A percentile compares a stretch with the other conserved stretches of the same genome.
phyloP scores from a whole-genome alignment of 2,329 filamentous ascomycete genomes.

The Fusarium dimerum region DNA sequence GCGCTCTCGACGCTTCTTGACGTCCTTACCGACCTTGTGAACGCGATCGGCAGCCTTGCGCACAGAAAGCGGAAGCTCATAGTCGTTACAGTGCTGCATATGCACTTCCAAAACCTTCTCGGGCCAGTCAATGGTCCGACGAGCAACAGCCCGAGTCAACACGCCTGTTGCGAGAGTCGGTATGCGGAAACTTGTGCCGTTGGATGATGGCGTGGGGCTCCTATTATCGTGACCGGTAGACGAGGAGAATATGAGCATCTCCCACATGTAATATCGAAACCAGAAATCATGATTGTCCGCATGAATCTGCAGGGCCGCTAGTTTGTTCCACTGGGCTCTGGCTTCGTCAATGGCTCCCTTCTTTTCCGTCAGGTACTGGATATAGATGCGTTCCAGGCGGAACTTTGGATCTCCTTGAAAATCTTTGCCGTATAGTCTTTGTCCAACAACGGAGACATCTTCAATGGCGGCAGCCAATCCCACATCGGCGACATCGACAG shows the following conservation, averaged over 20 bases:
- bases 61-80: slow-evolving; percentile 76
- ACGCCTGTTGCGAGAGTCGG: slow-evolving; percentile 76
- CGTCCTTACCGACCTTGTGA: slow-evolving; percentile 65
- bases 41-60: slow-evolving; percentile 73
- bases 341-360: slow-evolving; percentile 77
- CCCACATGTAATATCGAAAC: slow-evolving; percentile 90
- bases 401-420: slow-evolving; percentile 89
- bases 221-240: slow-evolving; percentile 44
- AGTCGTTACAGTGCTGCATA: slow-evolving; percentile 81
- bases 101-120: slow-evolving; percentile 76
- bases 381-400: slow-evolving; percentile 86
- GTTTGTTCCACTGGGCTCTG: slow-evolving; percentile 72
- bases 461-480: slow-evolving; percentile 85
- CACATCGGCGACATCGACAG: slow-evolving; percentile 85
- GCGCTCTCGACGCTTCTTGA: slow-evolving; percentile 63
- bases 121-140: slow-evolving; percentile 70
- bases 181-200: slow-evolving; percentile 54
- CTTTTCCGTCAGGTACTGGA: slow-evolving; percentile 86
- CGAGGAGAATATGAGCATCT: slow-evolving; percentile 67
- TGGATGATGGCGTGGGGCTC: slow-evolving; percentile 52
- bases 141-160: slow-evolving; percentile 67
- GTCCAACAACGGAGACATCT: slow-evolving; percentile 78
- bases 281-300: slow-evolving; percentile 89
- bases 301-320: slow-evolving; percentile 64
- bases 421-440: slow-evolving; percentile 68